Evolutionary conservation across 1,139 yeast genomes (phyloP).

Genomic region (Saccharomyces pastorianus): DNA sequence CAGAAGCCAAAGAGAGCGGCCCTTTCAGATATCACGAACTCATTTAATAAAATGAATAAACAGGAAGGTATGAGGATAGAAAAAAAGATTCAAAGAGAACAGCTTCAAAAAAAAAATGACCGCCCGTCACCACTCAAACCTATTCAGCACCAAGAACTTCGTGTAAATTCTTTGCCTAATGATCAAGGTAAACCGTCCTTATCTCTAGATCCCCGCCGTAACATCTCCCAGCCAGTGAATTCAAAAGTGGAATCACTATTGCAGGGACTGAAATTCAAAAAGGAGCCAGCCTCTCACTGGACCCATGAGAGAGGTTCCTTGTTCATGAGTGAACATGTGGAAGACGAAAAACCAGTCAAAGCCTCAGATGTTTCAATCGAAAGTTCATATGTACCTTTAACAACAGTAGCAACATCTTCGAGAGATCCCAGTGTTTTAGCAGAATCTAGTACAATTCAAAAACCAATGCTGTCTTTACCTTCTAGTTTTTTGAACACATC

Average conservation of each 20-base stretch:
- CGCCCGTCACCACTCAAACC: background rate
- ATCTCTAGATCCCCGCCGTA: constrained; percentile 27
- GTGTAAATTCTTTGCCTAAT: background rate
- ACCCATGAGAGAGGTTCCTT: background rate
- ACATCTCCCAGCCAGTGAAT: constrained; percentile 20
- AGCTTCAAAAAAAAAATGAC: background rate
- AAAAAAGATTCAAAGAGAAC: background rate
- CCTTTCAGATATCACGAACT: background rate
- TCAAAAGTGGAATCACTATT: constrained; percentile 14
- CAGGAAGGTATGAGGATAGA: background rate
- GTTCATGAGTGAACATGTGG: background rate
- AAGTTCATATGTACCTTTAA: background rate
- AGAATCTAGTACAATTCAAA: constrained; percentile 25
- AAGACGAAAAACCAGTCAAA: background rate
- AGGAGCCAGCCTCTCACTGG: background rate
- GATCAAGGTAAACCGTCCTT: background rate
- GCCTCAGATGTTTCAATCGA: background rate
- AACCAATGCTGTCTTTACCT: constrained; percentile 19
- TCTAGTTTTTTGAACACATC: constrained; percentile 22
- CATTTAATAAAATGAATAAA: background rate
- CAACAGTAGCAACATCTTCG: background rate
- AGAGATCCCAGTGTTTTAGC: constrained; percentile 21
- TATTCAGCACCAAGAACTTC: background rate
- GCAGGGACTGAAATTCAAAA: background rate
- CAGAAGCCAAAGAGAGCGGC: background rate